Evolutionary conservation across 768 basidiomycete genomes (phyloP).

Genomic region (Saitozyma sp.): DNA sequence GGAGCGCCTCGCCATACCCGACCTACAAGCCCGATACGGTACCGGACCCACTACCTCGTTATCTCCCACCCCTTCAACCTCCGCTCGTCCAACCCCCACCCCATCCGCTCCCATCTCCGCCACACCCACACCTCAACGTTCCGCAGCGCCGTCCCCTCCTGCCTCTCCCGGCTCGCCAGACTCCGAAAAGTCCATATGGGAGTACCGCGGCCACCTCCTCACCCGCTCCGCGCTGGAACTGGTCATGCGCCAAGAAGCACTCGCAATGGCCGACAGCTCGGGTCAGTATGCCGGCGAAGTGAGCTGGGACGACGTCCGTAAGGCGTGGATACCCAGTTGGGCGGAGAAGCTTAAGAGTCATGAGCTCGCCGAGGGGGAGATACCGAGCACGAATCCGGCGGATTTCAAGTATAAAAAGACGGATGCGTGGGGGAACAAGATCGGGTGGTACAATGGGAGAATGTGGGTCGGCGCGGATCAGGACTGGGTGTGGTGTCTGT

Average conservation of each 20-base stretch:
- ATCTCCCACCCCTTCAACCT: background rate
- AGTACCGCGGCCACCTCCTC: constrained; percentile 36
- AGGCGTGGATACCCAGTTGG: constrained; percentile 42
- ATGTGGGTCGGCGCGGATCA: constrained; percentile 25
- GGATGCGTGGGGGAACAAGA: constrained; percentile 45
- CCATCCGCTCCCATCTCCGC: background rate
- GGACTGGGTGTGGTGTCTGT: background rate
- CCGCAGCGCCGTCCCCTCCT: background rate
- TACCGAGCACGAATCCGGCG: constrained; percentile 35
- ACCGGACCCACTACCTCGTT: background rate
- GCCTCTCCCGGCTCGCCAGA: constrained; percentile 9
- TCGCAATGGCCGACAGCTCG: constrained; percentile 31
- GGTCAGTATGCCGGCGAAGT: constrained; percentile 45
- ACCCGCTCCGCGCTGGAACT: constrained; percentile 41
- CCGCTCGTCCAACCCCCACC: background rate
- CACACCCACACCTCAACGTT: background rate
- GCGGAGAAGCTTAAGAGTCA: constrained; percentile 27
- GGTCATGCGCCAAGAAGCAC: constrained; percentile 27
- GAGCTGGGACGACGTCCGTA: constrained; percentile 37
- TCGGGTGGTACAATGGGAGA: constrained; percentile 33
- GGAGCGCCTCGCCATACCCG: background rate
- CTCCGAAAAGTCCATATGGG: constrained; percentile 26
- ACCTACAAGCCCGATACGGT: background rate
- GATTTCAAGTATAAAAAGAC: constrained; percentile 26
- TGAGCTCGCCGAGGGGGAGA: constrained; percentile 39